phyloP scores from a whole-genome alignment of 495 filamentous ascomycete species.

The Aspergillus diversus region DNA sequence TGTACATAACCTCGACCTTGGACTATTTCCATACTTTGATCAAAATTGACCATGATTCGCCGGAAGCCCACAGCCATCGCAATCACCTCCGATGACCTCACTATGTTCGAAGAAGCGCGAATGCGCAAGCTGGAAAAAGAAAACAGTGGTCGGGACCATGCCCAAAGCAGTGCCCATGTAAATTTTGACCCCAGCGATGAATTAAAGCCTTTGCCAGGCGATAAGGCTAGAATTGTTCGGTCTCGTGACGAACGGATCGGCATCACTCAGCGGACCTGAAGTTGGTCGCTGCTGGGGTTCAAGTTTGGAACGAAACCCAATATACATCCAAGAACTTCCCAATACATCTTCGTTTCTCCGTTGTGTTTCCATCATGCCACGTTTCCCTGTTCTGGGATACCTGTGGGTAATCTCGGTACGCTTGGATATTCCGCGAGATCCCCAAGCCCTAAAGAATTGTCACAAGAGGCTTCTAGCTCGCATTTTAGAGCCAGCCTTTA shows the following conservation, averaged over 20 bases:
- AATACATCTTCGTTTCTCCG: too few relatives aligned
- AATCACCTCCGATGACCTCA: slow-evolving; percentile 77
- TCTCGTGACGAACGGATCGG: slow-evolving; percentile 56
- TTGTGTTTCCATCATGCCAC: too few relatives aligned
- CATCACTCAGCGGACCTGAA: slow-evolving; percentile 38
- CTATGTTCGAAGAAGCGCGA: slow-evolving; percentile 70
- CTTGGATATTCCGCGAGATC: too few relatives aligned
- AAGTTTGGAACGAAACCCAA: not conserved
- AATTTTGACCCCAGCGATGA: slow-evolving; percentile 62
- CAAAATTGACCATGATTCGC: slow-evolving; percentile 67
- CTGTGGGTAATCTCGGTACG: too few relatives aligned
- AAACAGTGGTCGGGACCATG: slow-evolving; percentile 28
- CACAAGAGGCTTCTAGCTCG: too few relatives aligned
- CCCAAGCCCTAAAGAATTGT: too few relatives aligned
- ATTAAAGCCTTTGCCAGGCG: slow-evolving; percentile 57
- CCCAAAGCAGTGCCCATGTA: slow-evolving; percentile 24
- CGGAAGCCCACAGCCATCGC: slow-evolving; percentile 77
- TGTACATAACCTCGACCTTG: not conserved
- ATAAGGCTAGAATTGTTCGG: slow-evolving; percentile 54
- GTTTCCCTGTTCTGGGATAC: too few relatives aligned
- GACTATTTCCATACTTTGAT: not conserved
- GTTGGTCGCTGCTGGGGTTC: not conserved
- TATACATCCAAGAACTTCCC: not conserved
- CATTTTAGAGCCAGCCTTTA: too few relatives aligned
- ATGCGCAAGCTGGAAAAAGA: slow-evolving; percentile 36